Base-by-base conservation (phyloP, 2,329 filamentous ascomycete genomes). In the Trichophyton verrucosum region DNA sequence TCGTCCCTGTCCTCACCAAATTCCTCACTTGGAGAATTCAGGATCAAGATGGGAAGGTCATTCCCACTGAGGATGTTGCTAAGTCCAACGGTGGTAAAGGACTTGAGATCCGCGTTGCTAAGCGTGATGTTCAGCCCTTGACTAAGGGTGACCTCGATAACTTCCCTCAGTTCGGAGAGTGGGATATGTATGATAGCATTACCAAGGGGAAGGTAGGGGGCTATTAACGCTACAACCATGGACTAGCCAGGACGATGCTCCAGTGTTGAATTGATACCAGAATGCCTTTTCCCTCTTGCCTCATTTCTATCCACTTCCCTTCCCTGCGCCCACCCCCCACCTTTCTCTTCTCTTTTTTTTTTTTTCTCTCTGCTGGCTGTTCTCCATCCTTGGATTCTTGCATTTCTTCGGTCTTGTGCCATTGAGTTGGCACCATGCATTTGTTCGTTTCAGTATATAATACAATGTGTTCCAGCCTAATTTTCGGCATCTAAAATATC, bases 1-100 rank as follows among this genome's bases (percentile, higher is more conserved):
- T 68, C 17, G 58, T 65, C 1, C 65, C 67, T 6, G 40, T 62
- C 5, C 58, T 68, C 22, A 57, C 61, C 13, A 60, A 62, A 24
- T 62, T 65, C 40, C 60, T 68, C 9, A 44, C 65, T 40, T 68
- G 67, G 67, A 63, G 62, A n/a, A 61, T 68, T 22, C 65, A 61
- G 9, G 61, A 64, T 20, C 30, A 62, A 17, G 53, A 33, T 2
- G 63, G 65, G 3, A 56, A 60, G 1, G 65, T 64, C 13, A 42
- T 68, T 36, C 63, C 66, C 20, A 61, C 62, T 1, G 61, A 63
- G 3, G 63, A 66, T 15, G 33, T 68, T 8, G 56, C 62, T 9
- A 60, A 64, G 20, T 60, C 63, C 2, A 57, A 57, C 40, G 62
- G 57, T 8, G 60, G 57, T n/a, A 46, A 61, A 9, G 62, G 58